Conservation (phyloP, 2,329 filamentous ascomycete species). For the Pleurostoma richardsiae region DNA sequence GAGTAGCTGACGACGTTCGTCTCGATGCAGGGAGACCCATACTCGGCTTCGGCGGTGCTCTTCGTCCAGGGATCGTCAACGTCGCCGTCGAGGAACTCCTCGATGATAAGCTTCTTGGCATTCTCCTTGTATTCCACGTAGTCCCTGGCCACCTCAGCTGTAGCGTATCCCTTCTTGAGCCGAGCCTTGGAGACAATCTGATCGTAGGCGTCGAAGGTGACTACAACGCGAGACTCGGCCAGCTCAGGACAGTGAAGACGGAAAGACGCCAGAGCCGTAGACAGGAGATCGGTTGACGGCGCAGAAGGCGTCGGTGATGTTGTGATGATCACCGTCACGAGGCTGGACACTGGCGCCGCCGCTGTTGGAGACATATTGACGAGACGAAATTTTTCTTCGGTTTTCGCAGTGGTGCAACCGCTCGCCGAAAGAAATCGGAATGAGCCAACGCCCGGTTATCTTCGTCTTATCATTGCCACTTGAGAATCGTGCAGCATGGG, state of each 20-base stretch:
- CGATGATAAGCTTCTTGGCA: constrained; percentile 34
- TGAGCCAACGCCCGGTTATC: too few species aligned
- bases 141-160: constrained; percentile 32
- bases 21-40: constrained; percentile 30
- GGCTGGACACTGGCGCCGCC: constrained; percentile 3
- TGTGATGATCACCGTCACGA: constrained; percentile 43
- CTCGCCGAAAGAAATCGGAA: too few species aligned
- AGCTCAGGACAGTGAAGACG: constrained; percentile 32
- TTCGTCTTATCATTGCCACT: too few species aligned
- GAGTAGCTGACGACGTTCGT: constrained; percentile 30
- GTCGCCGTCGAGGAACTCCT: constrained; percentile 14
- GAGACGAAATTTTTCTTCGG: too few species aligned
- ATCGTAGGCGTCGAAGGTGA: constrained; percentile 49
- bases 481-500: too few species aligned
- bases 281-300: constrained; percentile 46
- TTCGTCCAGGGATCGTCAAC: constrained; percentile 5
- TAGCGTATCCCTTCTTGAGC: constrained; percentile 50
- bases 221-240: constrained; percentile 36
- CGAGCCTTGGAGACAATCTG: constrained; percentile 34
- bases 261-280: constrained; percentile 40
- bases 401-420: too few species aligned
- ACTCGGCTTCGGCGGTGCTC: constrained; percentile 36
- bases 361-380: background rate
- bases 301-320: constrained; percentile 51
- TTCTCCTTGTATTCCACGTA: constrained; percentile 42